Conservation (phyloP, 352 stramenopile genomes). For the Phytophthora sp. region DNA sequence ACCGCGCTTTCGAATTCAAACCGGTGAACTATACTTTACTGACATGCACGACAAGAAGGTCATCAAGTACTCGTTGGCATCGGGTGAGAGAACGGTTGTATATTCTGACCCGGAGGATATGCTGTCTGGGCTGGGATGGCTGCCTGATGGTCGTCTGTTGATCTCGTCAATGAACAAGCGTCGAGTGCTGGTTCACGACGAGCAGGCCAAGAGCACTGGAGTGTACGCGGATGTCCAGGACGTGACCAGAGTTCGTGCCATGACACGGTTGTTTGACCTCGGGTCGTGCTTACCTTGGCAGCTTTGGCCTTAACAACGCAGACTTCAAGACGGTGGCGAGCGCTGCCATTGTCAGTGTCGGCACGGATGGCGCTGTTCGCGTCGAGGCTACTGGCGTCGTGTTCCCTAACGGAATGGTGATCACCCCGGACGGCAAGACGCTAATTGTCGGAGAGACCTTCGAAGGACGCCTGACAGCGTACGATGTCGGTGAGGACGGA, state of each 20-base stretch:
- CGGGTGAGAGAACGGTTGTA: constrained; percentile 35
- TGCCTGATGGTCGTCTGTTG: constrained; percentile 53
- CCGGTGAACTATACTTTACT: constrained; percentile 59
- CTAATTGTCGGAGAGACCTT: constrained; percentile 71
- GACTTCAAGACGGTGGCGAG: constrained; percentile 25
- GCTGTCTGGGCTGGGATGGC: constrained; percentile 58
- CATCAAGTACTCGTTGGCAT: constrained; percentile 48
- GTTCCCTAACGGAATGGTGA: constrained; percentile 69
- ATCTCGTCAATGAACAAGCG: constrained; percentile 51
- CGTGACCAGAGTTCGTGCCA: constrained; percentile 47
- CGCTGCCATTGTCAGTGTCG: constrained; percentile 59
- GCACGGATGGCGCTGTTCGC: constrained; percentile 38
- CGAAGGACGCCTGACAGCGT: constrained; percentile 45
- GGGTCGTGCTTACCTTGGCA: constrained; percentile 55
- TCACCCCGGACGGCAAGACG: constrained; percentile 69
- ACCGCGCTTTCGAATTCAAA: constrained; percentile 49
- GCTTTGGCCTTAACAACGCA: constrained; percentile 57
- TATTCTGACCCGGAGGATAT: constrained; percentile 46
- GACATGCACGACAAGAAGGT: constrained; percentile 64
- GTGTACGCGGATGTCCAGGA: constrained; percentile 51
- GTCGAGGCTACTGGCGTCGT: constrained; percentile 57
- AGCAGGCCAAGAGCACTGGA: constrained; percentile 21
- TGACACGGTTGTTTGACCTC: constrained; percentile 52
- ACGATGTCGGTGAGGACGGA: constrained; percentile 51
- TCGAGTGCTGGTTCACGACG: constrained; percentile 46